A percentile compares a stretch with the other conserved stretches of the same genome.
Conservation (phyloP, 1,139 yeast species). For the Yamadazyma sp. region DNA sequence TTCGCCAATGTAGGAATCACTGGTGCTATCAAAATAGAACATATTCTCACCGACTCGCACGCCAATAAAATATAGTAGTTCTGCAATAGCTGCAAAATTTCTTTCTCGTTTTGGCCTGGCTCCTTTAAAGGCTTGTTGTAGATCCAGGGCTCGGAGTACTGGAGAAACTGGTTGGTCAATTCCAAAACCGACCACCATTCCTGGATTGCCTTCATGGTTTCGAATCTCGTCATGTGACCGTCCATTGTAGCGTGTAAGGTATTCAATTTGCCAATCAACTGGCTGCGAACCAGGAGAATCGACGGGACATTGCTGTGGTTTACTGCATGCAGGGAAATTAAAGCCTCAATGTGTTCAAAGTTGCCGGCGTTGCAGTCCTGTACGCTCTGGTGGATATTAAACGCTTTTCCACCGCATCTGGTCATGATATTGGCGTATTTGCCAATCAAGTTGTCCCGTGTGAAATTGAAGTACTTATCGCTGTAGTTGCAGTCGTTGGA, state of each 20-base stretch:
- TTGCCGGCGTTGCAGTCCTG: slow-evolving; percentile 18
- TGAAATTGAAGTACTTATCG: slow-evolving; percentile 52
- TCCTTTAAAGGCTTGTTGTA: slow-evolving; percentile 29
- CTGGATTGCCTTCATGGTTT: slow-evolving; percentile 58
- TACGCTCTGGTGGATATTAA: slow-evolving; percentile 54
- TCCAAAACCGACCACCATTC: slow-evolving; percentile 64
- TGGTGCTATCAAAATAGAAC: slow-evolving; percentile 67
- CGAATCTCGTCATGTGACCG: slow-evolving; percentile 43
- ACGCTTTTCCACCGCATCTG: slow-evolving; percentile 71
- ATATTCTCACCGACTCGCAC: slow-evolving; percentile 69
- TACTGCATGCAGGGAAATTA: slow-evolving; percentile 16
- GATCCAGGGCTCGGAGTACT: slow-evolving; percentile 61
- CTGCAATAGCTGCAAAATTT: slow-evolving; percentile 29
- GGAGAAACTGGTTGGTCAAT: slow-evolving; percentile 64
- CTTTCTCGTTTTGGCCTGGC: slow-evolving; percentile 15
- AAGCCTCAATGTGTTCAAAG: slow-evolving; percentile 24
- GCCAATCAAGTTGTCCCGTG: slow-evolving; percentile 70
- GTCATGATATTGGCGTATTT: slow-evolving; percentile 80
- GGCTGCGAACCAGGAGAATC: slow-evolving; percentile 18
- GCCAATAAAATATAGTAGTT: slow-evolving; percentile 61
- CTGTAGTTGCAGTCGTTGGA: slow-evolving; percentile 79
- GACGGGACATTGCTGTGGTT: slow-evolving; percentile 18
- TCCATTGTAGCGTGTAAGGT: slow-evolving; percentile 34
- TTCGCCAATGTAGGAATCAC: slow-evolving; percentile 66
- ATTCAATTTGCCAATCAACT: slow-evolving; percentile 22